These are phyloP conservation scores for Sporobolomyces roseus DNA, from an alignment of 768 basidiomycete species.

Conservation along the genomic window DNA sequence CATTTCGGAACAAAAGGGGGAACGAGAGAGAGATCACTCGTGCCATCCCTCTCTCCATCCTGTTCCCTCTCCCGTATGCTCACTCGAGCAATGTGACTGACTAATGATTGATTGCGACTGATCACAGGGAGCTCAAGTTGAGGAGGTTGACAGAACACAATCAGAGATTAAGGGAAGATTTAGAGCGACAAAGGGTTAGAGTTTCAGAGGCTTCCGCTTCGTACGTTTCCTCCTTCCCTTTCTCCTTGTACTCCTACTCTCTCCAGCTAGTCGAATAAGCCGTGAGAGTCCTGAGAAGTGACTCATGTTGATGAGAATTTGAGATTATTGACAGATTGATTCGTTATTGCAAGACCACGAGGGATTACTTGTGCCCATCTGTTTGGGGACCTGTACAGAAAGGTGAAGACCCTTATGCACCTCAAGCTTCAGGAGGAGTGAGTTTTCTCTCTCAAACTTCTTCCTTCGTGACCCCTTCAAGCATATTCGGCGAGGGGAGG, in stretches of 20 bases:
- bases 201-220: conserved; percentile 87
- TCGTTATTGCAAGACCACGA: conserved; percentile 87
- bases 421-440: conserved; percentile 50
- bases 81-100: no score
- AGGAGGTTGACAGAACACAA: conserved; percentile 90
- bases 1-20: conserved; percentile 4
- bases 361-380: conserved; percentile 84
- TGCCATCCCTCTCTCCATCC: neutral
- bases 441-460: neutral
- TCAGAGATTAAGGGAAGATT: conserved; percentile 80
- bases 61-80: neutral
- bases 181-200: conserved; percentile 78
- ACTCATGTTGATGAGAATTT: neutral
- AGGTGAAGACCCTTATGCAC: conserved; percentile 87
- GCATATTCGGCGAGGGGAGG: no score
- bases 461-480: no score
- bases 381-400: conserved; percentile 96
- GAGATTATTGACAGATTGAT: conserved; percentile 65
- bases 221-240: conserved; percentile 55
- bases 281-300: neutral
- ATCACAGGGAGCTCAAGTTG: conserved; percentile 73
- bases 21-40: no score
- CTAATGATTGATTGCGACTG: neutral
- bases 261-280: neutral
- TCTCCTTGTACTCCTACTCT: neutral